A percentile compares a stretch with the other conserved stretches of the same genome.
phyloP scores from a whole-genome alignment of 1,284 basidiomycete species.

The Tetrapyrgos nigripes region DNA sequence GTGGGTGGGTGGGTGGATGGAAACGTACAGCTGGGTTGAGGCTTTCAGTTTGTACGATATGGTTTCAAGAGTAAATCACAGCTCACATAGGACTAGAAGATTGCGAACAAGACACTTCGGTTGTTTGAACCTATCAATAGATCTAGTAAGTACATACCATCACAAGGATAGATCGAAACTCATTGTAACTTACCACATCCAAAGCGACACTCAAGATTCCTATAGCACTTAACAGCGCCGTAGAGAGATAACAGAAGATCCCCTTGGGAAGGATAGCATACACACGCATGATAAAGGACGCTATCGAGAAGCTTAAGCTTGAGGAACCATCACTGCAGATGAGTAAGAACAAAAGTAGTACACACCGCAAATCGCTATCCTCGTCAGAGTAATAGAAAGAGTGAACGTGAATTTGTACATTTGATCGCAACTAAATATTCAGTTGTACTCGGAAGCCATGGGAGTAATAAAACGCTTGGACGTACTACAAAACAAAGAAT shows the following conservation, averaged over 20 bases:
- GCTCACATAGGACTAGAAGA: conserved; percentile 6
- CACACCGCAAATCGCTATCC: neutral
- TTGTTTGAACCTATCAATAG: neutral
- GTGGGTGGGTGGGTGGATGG: neutral
- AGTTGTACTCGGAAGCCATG: neutral
- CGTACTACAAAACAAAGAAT: neutral
- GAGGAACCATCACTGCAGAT: neutral
- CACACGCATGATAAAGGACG: conserved; percentile 1
- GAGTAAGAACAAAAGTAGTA: neutral
- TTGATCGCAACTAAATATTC: neutral
- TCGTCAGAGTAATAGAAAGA: neutral
- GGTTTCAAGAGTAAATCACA: too few species aligned
- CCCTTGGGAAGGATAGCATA: conserved; percentile 3
- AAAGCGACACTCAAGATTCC: conserved; percentile 1
- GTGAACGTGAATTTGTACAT: conserved; percentile 2
- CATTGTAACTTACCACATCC: neutral
- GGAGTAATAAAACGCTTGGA: neutral
- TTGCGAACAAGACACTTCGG: neutral
- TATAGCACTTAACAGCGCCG: neutral
- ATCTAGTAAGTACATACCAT: neutral
- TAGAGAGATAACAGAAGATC: neutral
- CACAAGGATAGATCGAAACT: neutral
- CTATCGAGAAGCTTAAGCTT: neutral
- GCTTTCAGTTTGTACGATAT: neutral
- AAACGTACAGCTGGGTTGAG: neutral